These are phyloP conservation scores for Hypoxylon intermedium DNA, from an alignment of 495 filamentous ascomycete species.

Conservation along the genomic window DNA sequence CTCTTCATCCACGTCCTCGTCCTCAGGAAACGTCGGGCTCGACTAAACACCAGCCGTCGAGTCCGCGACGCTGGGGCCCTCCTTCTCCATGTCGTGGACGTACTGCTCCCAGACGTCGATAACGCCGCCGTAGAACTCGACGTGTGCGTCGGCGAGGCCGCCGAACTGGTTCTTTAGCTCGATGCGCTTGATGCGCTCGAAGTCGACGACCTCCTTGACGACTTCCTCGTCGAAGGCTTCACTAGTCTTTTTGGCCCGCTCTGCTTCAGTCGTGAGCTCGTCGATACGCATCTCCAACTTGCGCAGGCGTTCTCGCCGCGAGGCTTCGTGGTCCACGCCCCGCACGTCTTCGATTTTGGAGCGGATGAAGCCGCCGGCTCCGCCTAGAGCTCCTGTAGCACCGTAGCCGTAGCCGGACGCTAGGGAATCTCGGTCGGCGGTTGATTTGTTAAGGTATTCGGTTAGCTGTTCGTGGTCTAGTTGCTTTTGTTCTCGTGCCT, in stretches of 20 bases:
- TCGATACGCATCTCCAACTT: conserved; percentile 93
- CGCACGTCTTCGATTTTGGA: conserved; percentile 96
- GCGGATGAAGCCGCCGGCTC: conserved; percentile 86
- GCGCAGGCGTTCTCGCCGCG: conserved; percentile 80
- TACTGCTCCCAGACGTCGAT: conserved; percentile 90
- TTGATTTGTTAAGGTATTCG: conserved; percentile 91
- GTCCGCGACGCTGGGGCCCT: conserved; percentile 46
- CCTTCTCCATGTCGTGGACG: conserved; percentile 83
- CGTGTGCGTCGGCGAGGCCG: conserved; percentile 81
- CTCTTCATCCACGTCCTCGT: too few relatives aligned
- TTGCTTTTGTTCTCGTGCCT: conserved; percentile 95
- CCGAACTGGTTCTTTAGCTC: conserved; percentile 91
- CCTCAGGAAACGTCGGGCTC: not conserved
- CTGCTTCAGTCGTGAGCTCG: conserved; percentile 85
- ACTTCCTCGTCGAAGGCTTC: conserved; percentile 96
- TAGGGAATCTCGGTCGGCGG: conserved; percentile 85
- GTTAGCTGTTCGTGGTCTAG: conserved; percentile 95
- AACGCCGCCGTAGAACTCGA: conserved; percentile 81
- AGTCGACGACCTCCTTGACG: conserved; percentile 87
- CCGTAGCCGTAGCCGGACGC: conserved; percentile 70
- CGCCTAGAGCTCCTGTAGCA: conserved; percentile 61
- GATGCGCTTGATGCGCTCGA: conserved; percentile 92
- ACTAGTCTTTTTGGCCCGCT: conserved; percentile 78
- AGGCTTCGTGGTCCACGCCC: conserved; percentile 94
- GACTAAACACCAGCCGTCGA: conserved; percentile 6